Evolutionary conservation across 208 protist genomes (phyloP).

Genomic region (Acanthamoeba triangularis): DNA sequence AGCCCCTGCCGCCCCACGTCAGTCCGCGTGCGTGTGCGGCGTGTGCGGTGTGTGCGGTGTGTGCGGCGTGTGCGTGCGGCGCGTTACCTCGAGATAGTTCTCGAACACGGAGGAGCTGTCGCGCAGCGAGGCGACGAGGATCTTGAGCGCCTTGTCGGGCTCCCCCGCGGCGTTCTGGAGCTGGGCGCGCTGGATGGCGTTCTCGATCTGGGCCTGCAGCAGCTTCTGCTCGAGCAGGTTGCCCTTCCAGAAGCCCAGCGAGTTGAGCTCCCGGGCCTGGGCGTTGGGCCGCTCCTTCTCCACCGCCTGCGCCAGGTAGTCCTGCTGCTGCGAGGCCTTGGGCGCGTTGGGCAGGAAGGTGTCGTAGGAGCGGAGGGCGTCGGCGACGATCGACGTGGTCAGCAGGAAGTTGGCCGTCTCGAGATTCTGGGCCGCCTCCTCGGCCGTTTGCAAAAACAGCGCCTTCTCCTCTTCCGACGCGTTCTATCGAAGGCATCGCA

Average conservation of each 20-base stretch:
- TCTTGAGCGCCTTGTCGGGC: conserved; percentile 28
- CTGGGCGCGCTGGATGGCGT: conserved; percentile 13
- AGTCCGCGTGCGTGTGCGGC: too few species aligned
- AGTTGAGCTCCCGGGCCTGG: neutral
- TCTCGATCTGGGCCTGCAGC: conserved; percentile 18
- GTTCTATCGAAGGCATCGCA: neutral
- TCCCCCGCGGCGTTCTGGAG: neutral
- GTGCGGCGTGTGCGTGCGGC: neutral
- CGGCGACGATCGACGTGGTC: neutral
- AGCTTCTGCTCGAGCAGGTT: conserved; percentile 50
- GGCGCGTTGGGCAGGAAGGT: neutral
- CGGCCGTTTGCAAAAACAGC: neutral
- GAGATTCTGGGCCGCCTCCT: neutral
- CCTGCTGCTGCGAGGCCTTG: neutral
- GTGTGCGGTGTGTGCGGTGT: neutral
- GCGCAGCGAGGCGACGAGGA: neutral
- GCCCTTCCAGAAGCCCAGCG: neutral
- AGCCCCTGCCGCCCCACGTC: neutral
- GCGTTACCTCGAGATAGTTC: neutral
- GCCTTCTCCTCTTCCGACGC: neutral
- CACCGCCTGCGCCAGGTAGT: neutral
- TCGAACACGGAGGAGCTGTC: conserved; percentile 9
- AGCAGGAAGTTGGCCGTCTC: neutral
- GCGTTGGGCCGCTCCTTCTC: neutral
- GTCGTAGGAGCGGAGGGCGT: neutral